These are phyloP conservation scores for Tuber calosporum DNA, from an alignment of 495 filamentous ascomycete genomes.

Conservation along the genomic window DNA sequence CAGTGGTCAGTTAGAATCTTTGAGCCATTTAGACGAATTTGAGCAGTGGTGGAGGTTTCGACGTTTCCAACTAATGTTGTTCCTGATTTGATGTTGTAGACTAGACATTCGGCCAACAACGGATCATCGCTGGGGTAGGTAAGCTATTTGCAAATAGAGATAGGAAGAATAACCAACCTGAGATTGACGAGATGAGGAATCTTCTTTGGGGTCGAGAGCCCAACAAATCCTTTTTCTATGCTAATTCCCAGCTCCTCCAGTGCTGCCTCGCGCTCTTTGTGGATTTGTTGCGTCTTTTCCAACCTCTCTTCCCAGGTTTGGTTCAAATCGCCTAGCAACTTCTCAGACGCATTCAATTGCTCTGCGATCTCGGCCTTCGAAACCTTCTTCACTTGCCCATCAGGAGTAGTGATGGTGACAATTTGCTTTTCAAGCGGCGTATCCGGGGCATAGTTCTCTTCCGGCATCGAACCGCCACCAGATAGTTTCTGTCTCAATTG, in stretches of 20 bases:
- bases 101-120: slow-evolving; percentile 86
- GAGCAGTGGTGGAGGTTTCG: slow-evolving; percentile 63
- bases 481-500: slow-evolving; percentile 80
- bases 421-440: slow-evolving; percentile 93
- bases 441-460: slow-evolving; percentile 81
- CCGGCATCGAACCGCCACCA: slow-evolving; percentile 55
- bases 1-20: slow-evolving; percentile 90
- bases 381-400: slow-evolving; percentile 86
- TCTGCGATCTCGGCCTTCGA: slow-evolving; percentile 98
- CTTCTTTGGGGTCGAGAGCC: slow-evolving; percentile 91
- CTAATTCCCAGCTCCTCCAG: slow-evolving; percentile 96
- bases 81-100: slow-evolving; percentile 97
- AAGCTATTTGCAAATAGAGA: slow-evolving; percentile 11
- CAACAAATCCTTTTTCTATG: slow-evolving; percentile 97
- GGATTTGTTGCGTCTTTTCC: slow-evolving; percentile 87
- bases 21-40: slow-evolving; percentile 89
- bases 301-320: slow-evolving; percentile 99
- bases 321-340: slow-evolving; percentile 91
- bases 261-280: slow-evolving; percentile 92
- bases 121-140: slow-evolving; percentile 62
- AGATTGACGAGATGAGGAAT: slow-evolving; percentile 99
- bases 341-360: slow-evolving; percentile 72
- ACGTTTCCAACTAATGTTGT: slow-evolving; percentile 89
- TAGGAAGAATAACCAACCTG: slow-evolving; percentile 46
- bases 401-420: slow-evolving; percentile 79